Conservation (phyloP, 1,284 basidiomycete species). For the Cryptococcus hybrid region DNA sequence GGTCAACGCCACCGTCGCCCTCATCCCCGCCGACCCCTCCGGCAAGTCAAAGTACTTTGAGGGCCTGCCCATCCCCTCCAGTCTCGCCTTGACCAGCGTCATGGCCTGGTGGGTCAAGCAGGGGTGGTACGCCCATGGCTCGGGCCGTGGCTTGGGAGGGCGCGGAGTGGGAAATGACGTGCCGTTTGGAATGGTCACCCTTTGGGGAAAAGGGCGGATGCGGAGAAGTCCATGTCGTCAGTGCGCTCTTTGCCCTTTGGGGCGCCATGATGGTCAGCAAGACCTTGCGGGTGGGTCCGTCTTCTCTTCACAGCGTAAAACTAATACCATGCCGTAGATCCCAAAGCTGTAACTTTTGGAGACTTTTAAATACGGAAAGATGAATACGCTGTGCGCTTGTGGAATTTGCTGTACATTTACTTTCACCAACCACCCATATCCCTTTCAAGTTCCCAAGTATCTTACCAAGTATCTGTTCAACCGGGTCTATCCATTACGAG, state of each 20-base stretch:
- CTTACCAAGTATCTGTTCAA: too few relatives aligned
- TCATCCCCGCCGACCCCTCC: slow-evolving; percentile 79
- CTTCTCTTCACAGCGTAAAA: neutral
- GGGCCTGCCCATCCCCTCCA: slow-evolving; percentile 94
- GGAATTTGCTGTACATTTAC: too few relatives aligned
- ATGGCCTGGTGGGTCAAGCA: slow-evolving; percentile 79
- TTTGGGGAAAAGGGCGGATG: slow-evolving; percentile 61
- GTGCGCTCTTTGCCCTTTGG: slow-evolving; percentile 73
- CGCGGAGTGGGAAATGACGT: too few relatives aligned
- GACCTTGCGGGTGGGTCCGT: slow-evolving; percentile 65
- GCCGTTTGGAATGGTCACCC: too few relatives aligned
- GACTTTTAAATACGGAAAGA: too few relatives aligned
- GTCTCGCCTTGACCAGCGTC: slow-evolving; percentile 73
- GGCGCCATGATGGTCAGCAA: slow-evolving; percentile 95
- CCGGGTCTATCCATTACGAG: too few relatives aligned
- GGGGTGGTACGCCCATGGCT: slow-evolving; percentile 84
- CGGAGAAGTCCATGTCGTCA: slow-evolving; percentile 76
- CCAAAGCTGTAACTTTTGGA: slow-evolving; percentile 10
- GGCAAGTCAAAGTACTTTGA: slow-evolving; percentile 97
- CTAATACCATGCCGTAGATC: slow-evolving; percentile 1
- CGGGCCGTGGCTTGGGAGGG: too few relatives aligned
- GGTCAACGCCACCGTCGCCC: slow-evolving; percentile 97
- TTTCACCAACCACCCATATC: too few relatives aligned
- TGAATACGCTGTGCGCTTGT: too few relatives aligned
- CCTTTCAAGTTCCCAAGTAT: too few relatives aligned